Evolutionary conservation across 106 monocot species (phyloP).

Genomic region (Agapanthus africanus): DNA sequence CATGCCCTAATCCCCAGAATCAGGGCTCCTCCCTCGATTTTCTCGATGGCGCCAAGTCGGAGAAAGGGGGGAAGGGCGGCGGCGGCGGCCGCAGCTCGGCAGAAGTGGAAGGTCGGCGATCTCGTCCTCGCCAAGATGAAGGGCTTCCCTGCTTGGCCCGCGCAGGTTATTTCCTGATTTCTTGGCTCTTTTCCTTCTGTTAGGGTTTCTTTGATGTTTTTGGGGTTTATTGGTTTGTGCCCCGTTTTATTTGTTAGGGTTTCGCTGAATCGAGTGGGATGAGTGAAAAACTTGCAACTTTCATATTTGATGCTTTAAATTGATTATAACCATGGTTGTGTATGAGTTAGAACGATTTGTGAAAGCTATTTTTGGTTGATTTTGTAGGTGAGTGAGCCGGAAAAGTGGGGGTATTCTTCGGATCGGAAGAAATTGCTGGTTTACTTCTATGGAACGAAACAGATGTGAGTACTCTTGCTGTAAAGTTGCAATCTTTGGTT

Average conservation of each 20-base stretch:
- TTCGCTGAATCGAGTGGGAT: neutral
- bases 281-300: neutral
- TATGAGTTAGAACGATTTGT: neutral
- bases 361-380: neutral
- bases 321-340: no score
- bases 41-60: constrained; percentile 62
- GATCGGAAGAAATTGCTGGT: constrained; percentile 84
- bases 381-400: constrained; percentile 77
- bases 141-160: constrained; percentile 99
- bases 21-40: constrained; percentile 1
- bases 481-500: neutral
- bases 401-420: constrained; percentile 78
- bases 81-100: constrained; percentile 49
- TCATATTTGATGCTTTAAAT: no score
- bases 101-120: constrained; percentile 95
- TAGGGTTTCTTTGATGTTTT: neutral
- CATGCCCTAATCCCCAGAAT: constrained; percentile 21
- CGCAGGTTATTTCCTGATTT: constrained; percentile 38
- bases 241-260: neutral
- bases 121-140: constrained; percentile 99
- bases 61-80: constrained; percentile 52
- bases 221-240: neutral
- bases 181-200: neutral
- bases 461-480: constrained; percentile 66
- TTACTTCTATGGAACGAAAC: constrained; percentile 95